Conservation (phyloP, 495 filamentous ascomycete species). For the Friedmanniomyces endolithicus region DNA sequence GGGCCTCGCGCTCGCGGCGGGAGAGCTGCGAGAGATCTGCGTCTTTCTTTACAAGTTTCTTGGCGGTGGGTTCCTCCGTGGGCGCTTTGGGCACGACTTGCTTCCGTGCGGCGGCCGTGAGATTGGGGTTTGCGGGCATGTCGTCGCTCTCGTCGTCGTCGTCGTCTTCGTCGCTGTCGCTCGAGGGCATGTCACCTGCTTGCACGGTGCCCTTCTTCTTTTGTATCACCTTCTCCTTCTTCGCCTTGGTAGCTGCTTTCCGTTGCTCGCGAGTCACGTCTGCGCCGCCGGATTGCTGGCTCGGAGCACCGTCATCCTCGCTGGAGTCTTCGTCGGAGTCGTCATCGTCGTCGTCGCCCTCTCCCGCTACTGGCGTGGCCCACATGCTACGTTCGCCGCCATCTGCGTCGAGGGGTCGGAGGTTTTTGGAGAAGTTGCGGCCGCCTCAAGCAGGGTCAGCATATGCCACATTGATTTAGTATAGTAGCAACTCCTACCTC, state of each 20-base stretch:
- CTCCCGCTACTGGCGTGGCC: slow-evolving; percentile 38
- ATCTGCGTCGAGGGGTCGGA: slow-evolving; percentile 74
- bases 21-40: slow-evolving; percentile 46
- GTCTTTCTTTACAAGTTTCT: slow-evolving; percentile 22
- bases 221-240: slow-evolving; percentile 74
- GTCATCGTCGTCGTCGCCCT: slow-evolving; percentile 24
- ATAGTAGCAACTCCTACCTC: slow-evolving; percentile 46
- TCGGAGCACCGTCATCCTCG: slow-evolving; percentile 32
- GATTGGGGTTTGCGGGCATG: slow-evolving; percentile 82
- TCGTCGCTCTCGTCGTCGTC: slow-evolving; percentile 44
- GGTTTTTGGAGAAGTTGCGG: slow-evolving; percentile 84
- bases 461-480: not conserved
- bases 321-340: slow-evolving; percentile 18
- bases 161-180: slow-evolving; percentile 49
- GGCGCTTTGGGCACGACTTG: slow-evolving; percentile 37
- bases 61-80: slow-evolving; percentile 17
- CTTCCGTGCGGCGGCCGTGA: slow-evolving; percentile 56
- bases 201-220: slow-evolving; percentile 50
- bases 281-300: slow-evolving; percentile 16
- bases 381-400: slow-evolving; percentile 68
- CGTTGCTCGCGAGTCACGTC: slow-evolving; percentile 77
- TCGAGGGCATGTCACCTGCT: slow-evolving; percentile 68
- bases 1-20: slow-evolving; percentile 74
- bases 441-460: slow-evolving; percentile 46
- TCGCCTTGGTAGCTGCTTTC: slow-evolving; percentile 74